Base-by-base conservation (phyloP, 805 yeast species). In the Metschnikowia lachancei region DNA sequence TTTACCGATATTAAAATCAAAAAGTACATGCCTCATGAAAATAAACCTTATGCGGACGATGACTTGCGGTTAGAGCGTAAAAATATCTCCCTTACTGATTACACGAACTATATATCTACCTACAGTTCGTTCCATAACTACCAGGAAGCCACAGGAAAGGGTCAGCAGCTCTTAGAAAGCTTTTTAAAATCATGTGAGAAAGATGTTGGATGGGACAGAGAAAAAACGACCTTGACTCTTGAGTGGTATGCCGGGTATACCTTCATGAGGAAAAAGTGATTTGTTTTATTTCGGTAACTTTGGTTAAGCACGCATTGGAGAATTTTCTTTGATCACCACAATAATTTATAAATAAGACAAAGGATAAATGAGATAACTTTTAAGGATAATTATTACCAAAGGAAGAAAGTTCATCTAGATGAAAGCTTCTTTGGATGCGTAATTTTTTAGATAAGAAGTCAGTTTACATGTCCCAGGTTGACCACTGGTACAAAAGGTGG, bases 61-160 rank as follows among this genome's bases (percentile, higher is more conserved):
- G 63, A 59, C 35, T 58, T 72, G 39, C 53, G 45, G 18, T 45
- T 61, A 37, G 45, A 37, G 19, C 69, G 69, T 40, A 62, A 66
- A 45, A 59, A 66, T 13, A 63, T 75, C 32, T 65, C 79, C 0
- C 48, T 88, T 30, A 61, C 54, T 4, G 79, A 70, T 4, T 81
- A 75, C 53, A 61, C 69, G 3, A 62, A 70, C 16, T 86, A 87
- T 60, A 58, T 84, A 19, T 64, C 69, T n/a, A 86, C 96, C 0
- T 84, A 82, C 76, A 84, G 94, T 57, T 76, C 87, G 1, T 80
- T 76, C 60, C 87, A 83, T 63, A 70, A 67, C 35, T 85, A 81
- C 77, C 64, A 66, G 40, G 65, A 66, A 16, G 64, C 59, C 1
- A 67, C 75, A 6, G 67, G 70, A 1, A 56, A 53, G 24, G 68